These are phyloP conservation scores for Naematelia encephala DNA, from an alignment of 768 basidiomycete species.

Conservation along the genomic window DNA sequence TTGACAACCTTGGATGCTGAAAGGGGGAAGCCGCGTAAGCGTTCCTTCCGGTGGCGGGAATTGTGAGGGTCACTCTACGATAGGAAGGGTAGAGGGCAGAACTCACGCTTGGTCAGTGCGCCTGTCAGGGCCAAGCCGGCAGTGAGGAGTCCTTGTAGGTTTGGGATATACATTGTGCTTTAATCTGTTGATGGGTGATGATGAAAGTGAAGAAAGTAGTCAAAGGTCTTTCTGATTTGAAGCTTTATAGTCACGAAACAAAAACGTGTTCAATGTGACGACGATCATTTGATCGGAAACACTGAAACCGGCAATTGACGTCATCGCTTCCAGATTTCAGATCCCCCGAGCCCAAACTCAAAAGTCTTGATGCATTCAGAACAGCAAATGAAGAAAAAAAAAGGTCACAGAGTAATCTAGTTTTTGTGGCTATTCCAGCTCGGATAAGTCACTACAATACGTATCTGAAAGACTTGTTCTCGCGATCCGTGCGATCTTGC, in stretches of 20 bases:
- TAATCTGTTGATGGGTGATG: conserved; percentile 2
- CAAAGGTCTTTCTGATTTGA: too few relatives aligned
- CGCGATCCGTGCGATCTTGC: background rate
- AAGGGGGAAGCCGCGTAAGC: background rate
- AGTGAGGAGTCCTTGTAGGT: conserved; percentile 34
- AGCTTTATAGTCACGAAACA: too few relatives aligned
- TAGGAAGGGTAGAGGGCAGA: background rate
- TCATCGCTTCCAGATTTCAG: too few relatives aligned
- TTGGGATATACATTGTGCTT: conserved; percentile 44
- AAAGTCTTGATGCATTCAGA: too few relatives aligned
- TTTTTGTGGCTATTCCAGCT: background rate
- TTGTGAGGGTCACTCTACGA: background rate
- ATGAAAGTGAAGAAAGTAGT: background rate
- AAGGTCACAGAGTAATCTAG: too few relatives aligned
- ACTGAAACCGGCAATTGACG: too few relatives aligned
- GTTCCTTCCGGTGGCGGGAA: background rate
- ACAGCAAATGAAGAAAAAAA: too few relatives aligned
- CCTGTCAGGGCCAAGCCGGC: conserved; percentile 40
- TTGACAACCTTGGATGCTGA: conserved; percentile 36
- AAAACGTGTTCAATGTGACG: too few relatives aligned
- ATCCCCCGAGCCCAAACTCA: too few relatives aligned
- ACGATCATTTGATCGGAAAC: too few relatives aligned
- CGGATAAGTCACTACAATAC: background rate
- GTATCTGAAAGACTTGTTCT: background rate
- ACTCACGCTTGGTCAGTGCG: conserved; percentile 34